Base-by-base conservation (phyloP, 805 yeast species). In the Candida succiphila region DNA sequence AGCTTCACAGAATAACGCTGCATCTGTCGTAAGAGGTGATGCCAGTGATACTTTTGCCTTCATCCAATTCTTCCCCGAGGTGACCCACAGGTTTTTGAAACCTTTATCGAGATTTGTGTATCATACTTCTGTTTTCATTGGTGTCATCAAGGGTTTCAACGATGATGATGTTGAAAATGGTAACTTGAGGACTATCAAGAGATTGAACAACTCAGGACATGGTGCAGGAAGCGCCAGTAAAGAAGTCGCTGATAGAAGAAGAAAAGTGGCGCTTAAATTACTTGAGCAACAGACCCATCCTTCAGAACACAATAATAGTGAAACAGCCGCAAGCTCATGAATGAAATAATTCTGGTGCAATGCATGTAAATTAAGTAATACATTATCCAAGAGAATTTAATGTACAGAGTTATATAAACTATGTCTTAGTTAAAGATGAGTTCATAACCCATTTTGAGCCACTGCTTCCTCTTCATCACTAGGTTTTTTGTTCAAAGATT, bases 31-130 rank as follows among this genome's bases (percentile, higher is more conserved):
- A 9, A 55, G 69, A 19, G 96, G 96, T 25, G 96, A 87, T 54
- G 94, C 96, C 0, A 78, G 92, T 0, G 96, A 88, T 44, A 81
- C 89, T 1, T 88, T 88, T 62, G 76, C 83, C 35, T 66, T 88
- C 40, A 77, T 78, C 22, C 79, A 80, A 45, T 85, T 88, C 52
- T 88, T 88, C 73, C 96, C 96, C 1, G 74, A 66, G 31, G 51
- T 69, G 1, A 24, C 69, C 3, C 72, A 74, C 35, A 70, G 74
- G 3, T 40, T 67, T 18, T 51, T 85, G 31, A 60, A 63, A 23
- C 72, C 75, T 2, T 44, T 76, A 0, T 76, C 78, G 39, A 53
- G 70, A 28, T 51, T 48, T 5, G 36, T 58, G 17, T 72, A 65
- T 42, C 55, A 60, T 34, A 24, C 63, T 2, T 39, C 65, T 25